Conservation (phyloP, 2,329 filamentous ascomycete species). For the Talaromyces rugulosus region DNA sequence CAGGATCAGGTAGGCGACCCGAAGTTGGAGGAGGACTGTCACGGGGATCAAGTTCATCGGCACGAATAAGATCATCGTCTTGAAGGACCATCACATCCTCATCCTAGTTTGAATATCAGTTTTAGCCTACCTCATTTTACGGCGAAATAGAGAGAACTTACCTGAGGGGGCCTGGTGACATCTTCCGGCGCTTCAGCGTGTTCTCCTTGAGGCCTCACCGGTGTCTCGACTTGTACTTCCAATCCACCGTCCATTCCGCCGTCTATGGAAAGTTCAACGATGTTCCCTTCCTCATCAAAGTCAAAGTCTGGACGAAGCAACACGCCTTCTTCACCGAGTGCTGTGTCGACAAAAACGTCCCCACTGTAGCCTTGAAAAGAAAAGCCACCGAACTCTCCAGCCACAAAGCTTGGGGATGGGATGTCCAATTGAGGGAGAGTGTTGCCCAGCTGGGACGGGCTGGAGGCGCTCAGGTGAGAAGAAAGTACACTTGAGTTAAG, state of each 20-base stretch:
- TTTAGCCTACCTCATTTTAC: neutral
- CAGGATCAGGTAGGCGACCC: conserved; percentile 17
- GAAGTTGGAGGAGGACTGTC: conserved; percentile 23
- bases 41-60: conserved; percentile 18
- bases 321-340: conserved; percentile 40
- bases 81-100: conserved; percentile 5
- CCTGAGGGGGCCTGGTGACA: conserved; percentile 22
- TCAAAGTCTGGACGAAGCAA: conserved; percentile 55
- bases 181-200: conserved; percentile 21
- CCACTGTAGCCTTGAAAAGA: conserved; percentile 36
- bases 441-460: conserved; percentile 24
- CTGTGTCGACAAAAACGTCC: conserved; percentile 23
- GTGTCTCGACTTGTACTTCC: conserved; percentile 27
- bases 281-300: conserved; percentile 59
- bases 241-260: neutral
- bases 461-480: conserved; percentile 29
- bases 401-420: conserved; percentile 45
- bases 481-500: conserved; percentile 28
- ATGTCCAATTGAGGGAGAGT: conserved; percentile 42
- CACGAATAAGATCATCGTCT: conserved; percentile 13
- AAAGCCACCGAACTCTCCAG: conserved; percentile 35
- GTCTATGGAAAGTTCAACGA: conserved; percentile 43
- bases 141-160: conserved; percentile 24
- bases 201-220: conserved; percentile 33
- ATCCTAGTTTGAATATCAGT: conserved; percentile 16